Evolutionary conservation across 352 stramenopile species (phyloP).

Genomic region (Pythium myriotylum): DNA sequence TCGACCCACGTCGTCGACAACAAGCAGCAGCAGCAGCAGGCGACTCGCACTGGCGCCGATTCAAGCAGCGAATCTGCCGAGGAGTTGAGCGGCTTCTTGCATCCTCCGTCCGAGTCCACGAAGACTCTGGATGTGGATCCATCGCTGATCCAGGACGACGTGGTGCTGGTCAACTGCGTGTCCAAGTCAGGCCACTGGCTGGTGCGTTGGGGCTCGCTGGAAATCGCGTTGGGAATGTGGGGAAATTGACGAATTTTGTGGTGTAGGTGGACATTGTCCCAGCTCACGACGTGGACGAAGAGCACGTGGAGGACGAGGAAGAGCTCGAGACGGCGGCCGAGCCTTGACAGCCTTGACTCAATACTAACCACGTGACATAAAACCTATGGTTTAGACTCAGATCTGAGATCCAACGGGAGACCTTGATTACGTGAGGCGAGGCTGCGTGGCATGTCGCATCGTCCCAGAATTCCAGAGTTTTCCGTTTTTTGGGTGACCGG

Average conservation of each 20-base stretch:
- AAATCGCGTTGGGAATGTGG: neutral
- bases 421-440: neutral
- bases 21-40: conserved; percentile 16
- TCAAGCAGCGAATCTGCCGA: conserved; percentile 1
- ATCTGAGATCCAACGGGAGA: conserved; percentile 3
- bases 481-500: neutral
- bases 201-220: no score
- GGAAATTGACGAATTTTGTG: conserved; percentile 10
- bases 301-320: conserved; percentile 14
- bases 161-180: conserved; percentile 63
- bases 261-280: conserved; percentile 46
- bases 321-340: conserved; percentile 5
- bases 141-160: conserved; percentile 45
- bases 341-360: neutral
- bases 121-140: conserved; percentile 40
- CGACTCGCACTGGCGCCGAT: neutral
- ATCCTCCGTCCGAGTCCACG: conserved; percentile 41
- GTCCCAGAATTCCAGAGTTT: conserved; percentile 4
- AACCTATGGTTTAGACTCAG: conserved; percentile 1
- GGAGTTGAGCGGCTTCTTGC: conserved; percentile 63
- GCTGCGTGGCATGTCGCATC: conserved; percentile 3
- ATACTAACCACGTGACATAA: neutral
- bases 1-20: conserved; percentile 80
- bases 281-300: conserved; percentile 40
- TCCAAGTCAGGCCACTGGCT: conserved; percentile 61